phyloP scores from a whole-genome alignment of 768 basidiomycete species.

The Tulasnella sp. region DNA sequence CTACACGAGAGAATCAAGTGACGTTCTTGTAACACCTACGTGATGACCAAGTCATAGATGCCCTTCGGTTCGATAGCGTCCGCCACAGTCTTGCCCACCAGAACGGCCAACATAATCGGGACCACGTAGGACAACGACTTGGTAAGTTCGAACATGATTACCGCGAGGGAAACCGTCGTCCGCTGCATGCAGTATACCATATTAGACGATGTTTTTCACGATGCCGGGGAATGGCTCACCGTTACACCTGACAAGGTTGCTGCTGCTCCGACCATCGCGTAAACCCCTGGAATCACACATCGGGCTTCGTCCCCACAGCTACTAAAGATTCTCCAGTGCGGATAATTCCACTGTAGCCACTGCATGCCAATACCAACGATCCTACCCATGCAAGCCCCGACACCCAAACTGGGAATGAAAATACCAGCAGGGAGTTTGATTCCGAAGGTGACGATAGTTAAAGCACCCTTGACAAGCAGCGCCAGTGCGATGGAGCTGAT shows the following conservation, averaged over 20 bases:
- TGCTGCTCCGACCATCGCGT: slow-evolving; percentile 94
- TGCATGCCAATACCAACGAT: slow-evolving; percentile 79
- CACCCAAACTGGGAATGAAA: slow-evolving; percentile 93
- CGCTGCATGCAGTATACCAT: slow-evolving; percentile 45
- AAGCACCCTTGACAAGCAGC: slow-evolving; percentile 70
- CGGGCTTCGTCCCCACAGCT: slow-evolving; percentile 57
- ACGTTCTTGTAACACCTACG: slow-evolving; percentile 41
- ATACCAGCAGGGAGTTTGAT: slow-evolving; percentile 91
- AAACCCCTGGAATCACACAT: slow-evolving; percentile 85
- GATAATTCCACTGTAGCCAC: slow-evolving; percentile 62
- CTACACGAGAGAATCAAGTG: not conserved
- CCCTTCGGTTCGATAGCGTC: slow-evolving; percentile 88
- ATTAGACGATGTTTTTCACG: not conserved
- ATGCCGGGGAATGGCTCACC: slow-evolving; percentile 44
- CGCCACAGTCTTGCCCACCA: slow-evolving; percentile 87
- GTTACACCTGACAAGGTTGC: slow-evolving; percentile 95
- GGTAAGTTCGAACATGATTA: slow-evolving; percentile 94
- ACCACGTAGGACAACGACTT: slow-evolving; percentile 89
- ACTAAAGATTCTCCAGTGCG: slow-evolving; percentile 57
- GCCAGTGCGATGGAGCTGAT: slow-evolving; percentile 65
- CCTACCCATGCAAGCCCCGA: slow-evolving; percentile 90
- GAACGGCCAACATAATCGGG: slow-evolving; percentile 77
- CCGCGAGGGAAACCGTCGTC: slow-evolving; percentile 88
- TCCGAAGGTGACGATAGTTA: slow-evolving; percentile 89
- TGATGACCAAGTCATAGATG: slow-evolving; percentile 95